These are phyloP conservation scores for Ganoderma multipileum DNA, from an alignment of 1,284 basidiomycete species.

Conservation along the genomic window DNA sequence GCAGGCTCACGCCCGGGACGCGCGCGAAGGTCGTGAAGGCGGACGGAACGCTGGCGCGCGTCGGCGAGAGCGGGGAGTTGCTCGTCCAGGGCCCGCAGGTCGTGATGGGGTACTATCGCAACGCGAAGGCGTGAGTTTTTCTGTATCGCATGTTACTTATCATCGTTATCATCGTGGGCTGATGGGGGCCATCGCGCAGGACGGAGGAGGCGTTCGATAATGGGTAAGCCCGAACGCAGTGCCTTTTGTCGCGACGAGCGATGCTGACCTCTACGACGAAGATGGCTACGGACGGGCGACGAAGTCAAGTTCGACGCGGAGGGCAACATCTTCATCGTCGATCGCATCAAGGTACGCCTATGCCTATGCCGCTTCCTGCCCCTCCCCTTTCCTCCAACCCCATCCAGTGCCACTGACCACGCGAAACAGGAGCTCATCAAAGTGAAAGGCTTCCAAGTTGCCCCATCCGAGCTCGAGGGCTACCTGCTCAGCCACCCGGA, in stretches of 20 bases:
- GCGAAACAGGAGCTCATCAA: constrained; percentile 41
- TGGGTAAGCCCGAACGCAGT: constrained; percentile 22
- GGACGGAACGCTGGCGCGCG: constrained; percentile 64
- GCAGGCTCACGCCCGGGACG: constrained; percentile 46
- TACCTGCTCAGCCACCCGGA: constrained; percentile 70
- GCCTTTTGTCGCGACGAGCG: background rate
- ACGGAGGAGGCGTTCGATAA: constrained; percentile 65
- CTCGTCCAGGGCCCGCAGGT: constrained; percentile 65
- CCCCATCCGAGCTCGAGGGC: constrained; percentile 55
- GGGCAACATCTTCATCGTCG: constrained; percentile 68
- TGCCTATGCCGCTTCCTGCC: too few species aligned
- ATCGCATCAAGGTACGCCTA: constrained; percentile 63
- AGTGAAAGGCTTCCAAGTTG: constrained; percentile 42
- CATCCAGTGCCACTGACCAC: constrained; percentile 46
- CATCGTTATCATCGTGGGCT: too few species aligned
- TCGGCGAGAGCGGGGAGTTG: constrained; percentile 72
- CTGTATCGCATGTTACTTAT: too few species aligned
- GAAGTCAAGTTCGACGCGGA: constrained; percentile 63
- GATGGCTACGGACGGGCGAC: constrained; percentile 75
- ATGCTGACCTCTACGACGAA: background rate
- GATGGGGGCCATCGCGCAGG: too few species aligned
- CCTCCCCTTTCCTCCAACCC: too few species aligned
- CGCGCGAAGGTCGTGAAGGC: constrained; percentile 59
- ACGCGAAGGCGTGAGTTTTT: constrained; percentile 61
- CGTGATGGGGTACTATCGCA: constrained; percentile 60